Conservation (phyloP, 2,329 filamentous ascomycete genomes). For the Aspergillus sp. region DNA sequence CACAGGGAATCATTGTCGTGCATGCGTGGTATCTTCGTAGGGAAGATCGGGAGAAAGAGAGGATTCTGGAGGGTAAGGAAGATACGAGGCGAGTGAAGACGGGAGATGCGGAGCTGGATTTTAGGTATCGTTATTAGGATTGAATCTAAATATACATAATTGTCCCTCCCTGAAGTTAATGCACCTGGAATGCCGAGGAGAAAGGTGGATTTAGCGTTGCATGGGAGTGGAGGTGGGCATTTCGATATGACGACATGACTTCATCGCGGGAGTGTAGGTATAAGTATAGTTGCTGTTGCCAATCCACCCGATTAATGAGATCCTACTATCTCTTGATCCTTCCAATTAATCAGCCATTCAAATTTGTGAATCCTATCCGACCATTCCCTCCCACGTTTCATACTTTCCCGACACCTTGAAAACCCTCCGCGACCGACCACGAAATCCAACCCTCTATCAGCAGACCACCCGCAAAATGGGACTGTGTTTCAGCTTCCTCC, state of each 20-base stretch:
- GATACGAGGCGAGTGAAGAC: slow-evolving; percentile 48
- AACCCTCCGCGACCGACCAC: no score
- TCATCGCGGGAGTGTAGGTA: neutral
- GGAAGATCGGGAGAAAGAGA: slow-evolving; percentile 42
- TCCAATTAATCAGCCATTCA: no score
- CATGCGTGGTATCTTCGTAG: slow-evolving; percentile 47
- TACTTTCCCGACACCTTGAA: neutral
- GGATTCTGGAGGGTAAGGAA: slow-evolving; percentile 42
- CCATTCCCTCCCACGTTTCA: no score
- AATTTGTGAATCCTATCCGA: no score
- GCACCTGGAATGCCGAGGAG: no score
- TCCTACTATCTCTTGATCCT: no score
- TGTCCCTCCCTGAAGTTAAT: neutral
- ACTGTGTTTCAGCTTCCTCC: neutral
- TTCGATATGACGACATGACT: neutral
- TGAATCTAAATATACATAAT: neutral
- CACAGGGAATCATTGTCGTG: slow-evolving; percentile 37
- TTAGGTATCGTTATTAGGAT: slow-evolving; percentile 45
- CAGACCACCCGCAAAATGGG: neutral
- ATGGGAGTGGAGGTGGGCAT: neutral
- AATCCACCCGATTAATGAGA: neutral
- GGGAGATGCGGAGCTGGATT: slow-evolving; percentile 50
- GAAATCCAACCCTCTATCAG: no score
- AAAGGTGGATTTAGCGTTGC: neutral
- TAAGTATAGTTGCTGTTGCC: neutral